Percentiles rank a stretch among this genome's conserved stretches.
Evolutionary conservation across 2,329 filamentous ascomycete species (phyloP).

Genomic region (Zymoseptoria ardabiliae): DNA sequence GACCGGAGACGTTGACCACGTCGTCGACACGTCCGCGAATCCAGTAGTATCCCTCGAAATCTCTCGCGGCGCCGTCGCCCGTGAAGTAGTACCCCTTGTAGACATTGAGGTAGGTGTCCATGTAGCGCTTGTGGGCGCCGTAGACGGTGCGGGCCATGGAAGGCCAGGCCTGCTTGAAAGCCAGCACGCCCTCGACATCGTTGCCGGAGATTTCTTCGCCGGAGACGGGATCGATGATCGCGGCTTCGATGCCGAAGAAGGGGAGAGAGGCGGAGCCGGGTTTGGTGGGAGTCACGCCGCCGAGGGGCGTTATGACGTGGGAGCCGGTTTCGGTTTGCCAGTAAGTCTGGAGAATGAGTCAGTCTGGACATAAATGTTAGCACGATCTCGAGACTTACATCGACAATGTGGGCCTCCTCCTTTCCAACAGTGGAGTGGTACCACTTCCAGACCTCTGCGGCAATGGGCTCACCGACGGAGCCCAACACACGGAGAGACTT

Average conservation of each 20-base stretch:
- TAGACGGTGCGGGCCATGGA: constrained; percentile 98
- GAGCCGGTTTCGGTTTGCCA: constrained; percentile 99
- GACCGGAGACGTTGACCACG: constrained; percentile 95
- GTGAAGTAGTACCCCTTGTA: constrained; percentile 98
- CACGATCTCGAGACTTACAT: constrained; percentile 57
- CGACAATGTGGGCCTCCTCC: constrained; percentile 85
- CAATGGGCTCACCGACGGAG: constrained; percentile 95
- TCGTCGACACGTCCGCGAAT: constrained; percentile 97
- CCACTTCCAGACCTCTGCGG: constrained; percentile 99
- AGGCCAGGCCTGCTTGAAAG: constrained; percentile 96
- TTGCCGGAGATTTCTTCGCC: constrained; percentile 91
- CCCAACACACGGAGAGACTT: constrained; percentile 81
- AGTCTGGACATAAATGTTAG: constrained; percentile 4
- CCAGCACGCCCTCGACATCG: constrained; percentile 92
- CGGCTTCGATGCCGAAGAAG: constrained; percentile 97
- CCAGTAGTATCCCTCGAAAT: constrained; percentile 99
- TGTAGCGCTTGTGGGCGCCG: constrained; percentile 95
- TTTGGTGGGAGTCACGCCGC: constrained; percentile 91
- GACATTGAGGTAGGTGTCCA: constrained; percentile 96
- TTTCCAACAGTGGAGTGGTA: constrained; percentile 94
- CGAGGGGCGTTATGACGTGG: constrained; percentile 88
- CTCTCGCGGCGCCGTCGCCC: constrained; percentile 87
- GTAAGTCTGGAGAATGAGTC: constrained; percentile 63
- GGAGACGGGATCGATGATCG: constrained; percentile 92
- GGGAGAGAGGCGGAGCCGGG: constrained; percentile 91